phyloP scores from a whole-genome alignment of 2,329 filamentous ascomycete genomes.

The Sclerotinia minor region DNA sequence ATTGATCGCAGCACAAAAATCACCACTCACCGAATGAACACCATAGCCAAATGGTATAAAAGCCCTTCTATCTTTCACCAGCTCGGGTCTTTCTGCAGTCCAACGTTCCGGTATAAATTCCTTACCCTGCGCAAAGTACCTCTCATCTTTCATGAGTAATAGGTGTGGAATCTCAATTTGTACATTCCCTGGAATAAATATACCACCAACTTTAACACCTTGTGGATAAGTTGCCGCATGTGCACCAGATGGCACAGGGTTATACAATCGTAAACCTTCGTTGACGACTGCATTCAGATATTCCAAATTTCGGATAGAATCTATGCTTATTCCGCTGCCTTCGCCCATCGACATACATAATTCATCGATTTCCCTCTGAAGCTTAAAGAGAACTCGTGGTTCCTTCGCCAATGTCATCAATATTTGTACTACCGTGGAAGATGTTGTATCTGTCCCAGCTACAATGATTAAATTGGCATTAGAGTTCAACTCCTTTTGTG shows the following conservation, averaged over 20 bases:
- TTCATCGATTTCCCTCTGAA: slow-evolving; percentile 28
- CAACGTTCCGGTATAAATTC: slow-evolving; percentile 31
- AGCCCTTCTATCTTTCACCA: slow-evolving; percentile 27
- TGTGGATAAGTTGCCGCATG: slow-evolving; percentile 26
- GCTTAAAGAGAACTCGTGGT: slow-evolving; percentile 23
- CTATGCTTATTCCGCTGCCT: slow-evolving; percentile 19
- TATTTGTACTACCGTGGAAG: slow-evolving; percentile 20
- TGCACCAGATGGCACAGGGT: slow-evolving; percentile 27
- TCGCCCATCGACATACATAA: not conserved
- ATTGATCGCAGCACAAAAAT: not conserved
- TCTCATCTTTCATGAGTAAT: slow-evolving; percentile 29
- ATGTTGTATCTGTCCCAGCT: slow-evolving; percentile 27
- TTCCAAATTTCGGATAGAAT: slow-evolving; percentile 22
- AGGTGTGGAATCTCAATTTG: slow-evolving; percentile 27
- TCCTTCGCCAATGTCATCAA: slow-evolving; percentile 23
- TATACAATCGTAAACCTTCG: slow-evolving; percentile 28
- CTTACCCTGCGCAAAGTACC: slow-evolving; percentile 27
- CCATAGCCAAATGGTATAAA: slow-evolving; percentile 32
- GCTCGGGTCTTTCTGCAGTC: slow-evolving; percentile 24
- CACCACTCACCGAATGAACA: slow-evolving; percentile 24
- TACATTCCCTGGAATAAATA: slow-evolving; percentile 27
- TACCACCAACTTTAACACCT: slow-evolving; percentile 23
- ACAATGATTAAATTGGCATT: slow-evolving; percentile 30
- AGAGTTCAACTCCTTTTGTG: slow-evolving; percentile 26
- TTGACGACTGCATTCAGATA: slow-evolving; percentile 30